Evolutionary conservation across 2,329 filamentous ascomycete species (phyloP), one percentile per base, ranked within the genome.

Genomic region (Trichoderma hamatum): DNA sequence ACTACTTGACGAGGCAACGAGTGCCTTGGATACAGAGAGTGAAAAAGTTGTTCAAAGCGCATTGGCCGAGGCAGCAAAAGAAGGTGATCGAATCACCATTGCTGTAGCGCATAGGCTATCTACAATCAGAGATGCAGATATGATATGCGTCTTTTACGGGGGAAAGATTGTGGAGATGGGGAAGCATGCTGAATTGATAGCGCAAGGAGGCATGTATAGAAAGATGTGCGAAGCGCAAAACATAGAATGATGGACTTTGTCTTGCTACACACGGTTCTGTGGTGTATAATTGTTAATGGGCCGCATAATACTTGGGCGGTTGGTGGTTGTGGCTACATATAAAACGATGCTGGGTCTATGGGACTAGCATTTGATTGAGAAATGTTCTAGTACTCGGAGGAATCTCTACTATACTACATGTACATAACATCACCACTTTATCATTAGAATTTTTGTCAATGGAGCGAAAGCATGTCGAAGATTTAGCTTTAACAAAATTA

Each of bases 11-110:
- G 95, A 98, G 84, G 91, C 94, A 16, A 97, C 94, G 0, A 96
- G 92, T 10, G 94, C 94, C 0, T 86, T 97, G 14, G 94, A 97
- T 77, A 94, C 95, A n/a, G 94, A 97, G 79, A 96, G 92, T 0
- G 94, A 98, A 79, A 97, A 93, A 0, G 86, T 97, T 2, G 94
- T 98, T 70, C 97, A 98, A 78, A 88, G 90, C 72, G 94, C 94
- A 2, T 84, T 98, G 3, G 87, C 88, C 6, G 89, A 87, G 73
- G 88, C 88, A 46, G 85, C 97, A 26, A 88, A 97, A 46, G 85
- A 87, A 72, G 93, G 92, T 32, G 90, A 91, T 76, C 96, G 94
- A 79, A 97, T 94, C 0, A 97, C 94, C 3, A 97, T 98, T 77
- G 95, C 92, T 54, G 97, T 98, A 74, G 94, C 94, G 0, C 94